Conservation (phyloP, 2,329 filamentous ascomycete genomes). For the Colletotrichum godetiae region DNA sequence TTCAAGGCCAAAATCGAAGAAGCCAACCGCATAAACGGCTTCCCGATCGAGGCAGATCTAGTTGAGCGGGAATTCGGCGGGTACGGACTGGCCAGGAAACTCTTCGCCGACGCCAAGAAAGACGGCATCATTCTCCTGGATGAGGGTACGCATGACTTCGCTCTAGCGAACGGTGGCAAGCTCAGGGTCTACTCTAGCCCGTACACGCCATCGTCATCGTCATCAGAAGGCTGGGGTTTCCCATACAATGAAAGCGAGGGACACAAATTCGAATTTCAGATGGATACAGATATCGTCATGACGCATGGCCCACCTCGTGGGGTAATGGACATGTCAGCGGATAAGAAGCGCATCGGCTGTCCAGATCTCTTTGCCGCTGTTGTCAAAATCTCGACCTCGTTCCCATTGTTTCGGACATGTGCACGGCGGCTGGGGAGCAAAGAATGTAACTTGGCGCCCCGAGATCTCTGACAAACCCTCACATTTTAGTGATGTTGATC, state of each 20-base stretch:
- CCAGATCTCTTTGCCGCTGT: conserved; percentile 58
- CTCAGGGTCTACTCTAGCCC: conserved; percentile 65
- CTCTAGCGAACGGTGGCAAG: conserved; percentile 59
- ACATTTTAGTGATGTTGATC: conserved; percentile 57
- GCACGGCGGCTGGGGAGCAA: conserved; percentile 70
- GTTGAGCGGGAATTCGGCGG: conserved; percentile 51
- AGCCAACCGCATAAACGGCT: not conserved
- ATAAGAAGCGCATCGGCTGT: conserved; percentile 53
- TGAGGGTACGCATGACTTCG: conserved; percentile 60
- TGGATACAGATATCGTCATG: conserved; percentile 58
- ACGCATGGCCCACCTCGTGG: conserved; percentile 67
- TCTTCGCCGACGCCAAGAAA: conserved; percentile 51
- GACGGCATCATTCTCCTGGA: conserved; percentile 60
- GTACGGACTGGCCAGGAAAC: conserved; percentile 47
- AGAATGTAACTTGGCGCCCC: conserved; percentile 59
- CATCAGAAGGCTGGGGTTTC: conserved; percentile 57
- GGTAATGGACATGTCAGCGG: conserved; percentile 57
- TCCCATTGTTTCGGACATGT: conserved; percentile 70
- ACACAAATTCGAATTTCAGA: conserved; percentile 52
- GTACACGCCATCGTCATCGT: conserved; percentile 53
- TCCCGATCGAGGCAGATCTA: conserved; percentile 38
- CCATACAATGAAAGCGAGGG: conserved; percentile 41
- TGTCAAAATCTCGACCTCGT: conserved; percentile 51
- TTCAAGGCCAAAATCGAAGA: not conserved
- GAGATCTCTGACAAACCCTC: conserved; percentile 39